phyloP scores from a whole-genome alignment of 2,329 filamentous ascomycete genomes.

The Sporothrix sp. region DNA sequence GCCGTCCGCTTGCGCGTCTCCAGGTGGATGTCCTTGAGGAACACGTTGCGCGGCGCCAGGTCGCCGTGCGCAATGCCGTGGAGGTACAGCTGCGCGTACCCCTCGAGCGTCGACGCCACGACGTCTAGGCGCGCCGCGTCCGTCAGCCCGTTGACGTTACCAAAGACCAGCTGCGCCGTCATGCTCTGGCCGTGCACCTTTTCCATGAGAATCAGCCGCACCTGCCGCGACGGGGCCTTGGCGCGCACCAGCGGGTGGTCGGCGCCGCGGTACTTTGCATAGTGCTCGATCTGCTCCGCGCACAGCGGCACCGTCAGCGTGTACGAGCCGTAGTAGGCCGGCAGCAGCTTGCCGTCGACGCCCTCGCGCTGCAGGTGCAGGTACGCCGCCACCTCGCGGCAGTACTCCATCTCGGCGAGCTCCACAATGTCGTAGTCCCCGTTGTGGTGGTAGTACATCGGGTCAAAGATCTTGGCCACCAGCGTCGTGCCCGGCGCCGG shows the following conservation, averaged over 20 bases:
- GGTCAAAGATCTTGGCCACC: slow-evolving; percentile 18
- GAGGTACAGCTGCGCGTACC: slow-evolving; percentile 13
- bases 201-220: slow-evolving; percentile 15
- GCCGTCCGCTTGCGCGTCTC: too few species aligned
- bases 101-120: slow-evolving; percentile 14
- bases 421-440: slow-evolving; percentile 16
- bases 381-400: slow-evolving; percentile 16
- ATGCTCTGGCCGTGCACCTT: slow-evolving; percentile 8
- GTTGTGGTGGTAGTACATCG: slow-evolving; percentile 16
- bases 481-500: not conserved
- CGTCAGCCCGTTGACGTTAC: slow-evolving; percentile 9
- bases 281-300: not conserved
- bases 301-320: slow-evolving; percentile 11
- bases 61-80: slow-evolving; percentile 16
- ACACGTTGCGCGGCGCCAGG: slow-evolving; percentile 17
- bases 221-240: not conserved
- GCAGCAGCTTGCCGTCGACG: slow-evolving; percentile 14
- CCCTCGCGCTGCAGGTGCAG: slow-evolving; percentile 10
- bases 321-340: slow-evolving; percentile 14
- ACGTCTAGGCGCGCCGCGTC: slow-evolving; percentile 8
- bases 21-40: not conserved
- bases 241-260: not conserved
- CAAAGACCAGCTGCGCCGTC: slow-evolving; percentile 13
- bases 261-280: not conserved
- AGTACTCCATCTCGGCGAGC: slow-evolving; percentile 17